These are phyloP conservation scores for Dichomitus squalens DNA, from an alignment of 1,284 basidiomycete species.

Conservation along the genomic window DNA sequence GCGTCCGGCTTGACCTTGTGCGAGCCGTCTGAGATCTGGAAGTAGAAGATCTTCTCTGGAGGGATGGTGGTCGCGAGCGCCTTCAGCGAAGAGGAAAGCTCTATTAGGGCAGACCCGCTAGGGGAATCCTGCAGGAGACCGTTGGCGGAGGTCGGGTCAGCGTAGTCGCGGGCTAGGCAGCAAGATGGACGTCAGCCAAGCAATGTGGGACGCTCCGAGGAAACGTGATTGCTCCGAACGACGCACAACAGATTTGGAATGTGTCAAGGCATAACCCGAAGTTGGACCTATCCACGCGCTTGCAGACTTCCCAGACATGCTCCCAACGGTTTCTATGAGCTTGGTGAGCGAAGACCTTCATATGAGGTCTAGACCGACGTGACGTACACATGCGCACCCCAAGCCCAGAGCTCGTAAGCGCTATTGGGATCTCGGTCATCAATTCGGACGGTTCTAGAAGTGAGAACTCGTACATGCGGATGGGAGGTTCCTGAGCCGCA, in stretches of 20 bases:
- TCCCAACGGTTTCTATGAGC: conserved; percentile 33
- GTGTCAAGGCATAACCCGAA: conserved; percentile 38
- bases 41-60: conserved; percentile 34
- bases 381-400: conserved; percentile 35
- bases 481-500: conserved; percentile 31
- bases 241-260: conserved; percentile 33
- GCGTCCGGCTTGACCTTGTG: conserved; percentile 21
- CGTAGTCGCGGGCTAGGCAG: conserved; percentile 24
- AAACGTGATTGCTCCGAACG: not conserved
- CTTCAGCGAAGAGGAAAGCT: conserved; percentile 25
- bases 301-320: conserved; percentile 36
- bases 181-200: not conserved
- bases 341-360: not conserved
- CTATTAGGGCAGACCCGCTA: conserved; percentile 14
- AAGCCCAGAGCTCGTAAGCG: conserved; percentile 39
- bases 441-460: not conserved
- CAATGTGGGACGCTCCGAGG: too few relatives aligned
- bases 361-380: not conserved
- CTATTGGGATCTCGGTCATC: conserved; percentile 15
- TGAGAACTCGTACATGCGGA: conserved; percentile 28
- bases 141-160: conserved; percentile 25
- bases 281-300: conserved; percentile 34
- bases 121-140: conserved; percentile 17
- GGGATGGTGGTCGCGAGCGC: conserved; percentile 25
- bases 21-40: conserved; percentile 36